Base-by-base conservation (phyloP, 495 filamentous ascomycete species). In the Annulohypoxylon nitens region DNA sequence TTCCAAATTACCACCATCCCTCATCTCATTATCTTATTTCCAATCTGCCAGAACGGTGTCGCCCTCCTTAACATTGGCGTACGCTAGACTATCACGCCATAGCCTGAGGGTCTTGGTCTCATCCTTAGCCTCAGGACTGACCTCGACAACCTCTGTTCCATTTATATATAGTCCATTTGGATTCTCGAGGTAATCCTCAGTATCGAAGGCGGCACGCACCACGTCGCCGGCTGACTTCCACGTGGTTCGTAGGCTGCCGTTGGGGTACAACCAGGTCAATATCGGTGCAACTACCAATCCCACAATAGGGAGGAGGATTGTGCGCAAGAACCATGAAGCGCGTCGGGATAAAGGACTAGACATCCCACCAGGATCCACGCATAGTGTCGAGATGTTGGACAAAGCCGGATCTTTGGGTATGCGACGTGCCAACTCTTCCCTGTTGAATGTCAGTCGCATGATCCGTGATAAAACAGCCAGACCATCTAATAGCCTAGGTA, bases 161-260 rank as follows among this genome's bases (percentile, higher is more conserved):
- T 83, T 77, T 33, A 83, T 47, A 55, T 83, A 82, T 34, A 80
- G 8, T 0, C 74, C 78, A 50, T 80, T 78, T 10, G 79, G 79
- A 30, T 63, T 53, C 64, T 75, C 66, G n/a, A 79, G 58, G 0
- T 41, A 70, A 8, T 41, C 71, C 11, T 78, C 55, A 3, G 73
- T 74, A 30, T 81, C 80, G 43, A 84, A 81, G 20, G 65, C 63
- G 0, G 79, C 84, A 16, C 73, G 73, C 51, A 84, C 36, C 36
- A 84, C 75, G 48, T 85, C 83, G 7, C 68, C 76, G 10, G 81
- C 83, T 26, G 83, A 84, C 72, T 82, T 83, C 67, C 79, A 81
- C 26, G 81, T 73, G 33, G 85, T 78, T n/a, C 84, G 78, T 39
- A 84, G 41, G 14, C 67, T 14, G 36, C 79, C 78, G 48, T 75